Percentiles rank a stretch among this genome's conserved stretches.
Evolutionary conservation across 2,329 filamentous ascomycete species (phyloP).

Genomic region (Tolypocladium amazonense): DNA sequence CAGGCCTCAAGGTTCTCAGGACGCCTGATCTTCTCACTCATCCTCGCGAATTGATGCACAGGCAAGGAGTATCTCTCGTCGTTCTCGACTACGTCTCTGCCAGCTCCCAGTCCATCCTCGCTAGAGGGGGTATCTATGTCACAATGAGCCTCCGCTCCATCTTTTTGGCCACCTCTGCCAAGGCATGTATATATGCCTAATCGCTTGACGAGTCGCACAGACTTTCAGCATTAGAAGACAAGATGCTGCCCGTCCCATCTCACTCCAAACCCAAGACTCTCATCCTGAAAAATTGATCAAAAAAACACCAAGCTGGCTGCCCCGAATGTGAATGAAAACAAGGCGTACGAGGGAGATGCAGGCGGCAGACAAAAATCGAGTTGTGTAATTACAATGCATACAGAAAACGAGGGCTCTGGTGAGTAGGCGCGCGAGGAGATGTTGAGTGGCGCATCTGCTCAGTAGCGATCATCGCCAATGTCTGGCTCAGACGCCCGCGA

Average conservation of each 20-base stretch:
- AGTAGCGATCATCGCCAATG: not conserved
- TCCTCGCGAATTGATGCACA: not conserved
- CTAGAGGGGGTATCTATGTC: slow-evolving; percentile 1
- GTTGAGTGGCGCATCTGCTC: not conserved
- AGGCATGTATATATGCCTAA: not conserved
- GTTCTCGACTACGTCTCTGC: not conserved
- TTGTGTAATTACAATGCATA: slow-evolving; percentile 1
- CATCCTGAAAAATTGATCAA: not conserved
- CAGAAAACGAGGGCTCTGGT: not conserved
- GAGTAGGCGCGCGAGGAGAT: not conserved
- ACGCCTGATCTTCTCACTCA: not conserved
- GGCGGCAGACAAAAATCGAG: not conserved
- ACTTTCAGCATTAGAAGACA: not conserved
- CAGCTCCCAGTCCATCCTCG: not conserved
- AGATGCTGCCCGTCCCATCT: not conserved
- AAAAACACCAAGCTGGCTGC: slow-evolving; percentile 9
- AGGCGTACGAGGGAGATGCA: not conserved
- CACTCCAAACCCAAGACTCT: not conserved
- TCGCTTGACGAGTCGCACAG: not conserved
- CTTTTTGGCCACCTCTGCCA: not conserved
- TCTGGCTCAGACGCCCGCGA: not conserved
- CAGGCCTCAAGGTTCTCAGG: too few relatives aligned
- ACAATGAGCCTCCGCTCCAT: not conserved
- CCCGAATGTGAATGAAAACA: not conserved
- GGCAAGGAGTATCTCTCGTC: not conserved